Conservation (phyloP, 306 rosid species). For the Corylus americana region DNA sequence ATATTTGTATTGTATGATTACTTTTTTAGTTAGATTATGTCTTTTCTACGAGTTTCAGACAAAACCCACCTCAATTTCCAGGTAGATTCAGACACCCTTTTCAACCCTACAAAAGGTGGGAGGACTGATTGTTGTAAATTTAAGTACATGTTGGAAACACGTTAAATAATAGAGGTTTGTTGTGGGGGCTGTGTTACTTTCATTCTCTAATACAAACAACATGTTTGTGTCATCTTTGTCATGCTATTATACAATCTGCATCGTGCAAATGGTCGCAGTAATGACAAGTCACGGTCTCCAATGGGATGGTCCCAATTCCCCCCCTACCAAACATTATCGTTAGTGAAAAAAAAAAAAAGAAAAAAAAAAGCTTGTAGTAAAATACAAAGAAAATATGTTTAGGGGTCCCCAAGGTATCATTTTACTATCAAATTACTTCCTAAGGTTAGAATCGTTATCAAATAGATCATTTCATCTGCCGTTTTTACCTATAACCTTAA, state of each 20-base stretch:
- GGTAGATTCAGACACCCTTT: slow-evolving; percentile 85
- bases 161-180: slow-evolving; percentile 25
- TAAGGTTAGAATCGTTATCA: too few species aligned
- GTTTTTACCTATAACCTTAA: not conserved
- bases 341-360: too few species aligned
- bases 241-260: slow-evolving; percentile 12
- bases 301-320: slow-evolving; percentile 8
- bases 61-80: slow-evolving; percentile 89
- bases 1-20: slow-evolving; percentile 16
- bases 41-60: slow-evolving; percentile 58
- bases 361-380: too few species aligned
- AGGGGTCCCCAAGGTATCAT: too few species aligned
- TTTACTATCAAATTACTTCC: too few species aligned
- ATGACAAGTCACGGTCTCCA: slow-evolving; percentile 21
- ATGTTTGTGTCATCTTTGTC: slow-evolving; percentile 32
- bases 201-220: slow-evolving; percentile 39
- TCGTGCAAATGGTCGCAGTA: slow-evolving; percentile 20
- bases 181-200: slow-evolving; percentile 33
- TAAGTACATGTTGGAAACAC: slow-evolving; percentile 37
- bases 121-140: slow-evolving; percentile 36
- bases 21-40: slow-evolving; percentile 45
- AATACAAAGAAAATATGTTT: too few species aligned
- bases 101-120: slow-evolving; percentile 52
- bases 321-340: not conserved
- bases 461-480: too few species aligned